Base-by-base conservation (phyloP, 495 filamentous ascomycete genomes). In the Aspergillus homomorphus region DNA sequence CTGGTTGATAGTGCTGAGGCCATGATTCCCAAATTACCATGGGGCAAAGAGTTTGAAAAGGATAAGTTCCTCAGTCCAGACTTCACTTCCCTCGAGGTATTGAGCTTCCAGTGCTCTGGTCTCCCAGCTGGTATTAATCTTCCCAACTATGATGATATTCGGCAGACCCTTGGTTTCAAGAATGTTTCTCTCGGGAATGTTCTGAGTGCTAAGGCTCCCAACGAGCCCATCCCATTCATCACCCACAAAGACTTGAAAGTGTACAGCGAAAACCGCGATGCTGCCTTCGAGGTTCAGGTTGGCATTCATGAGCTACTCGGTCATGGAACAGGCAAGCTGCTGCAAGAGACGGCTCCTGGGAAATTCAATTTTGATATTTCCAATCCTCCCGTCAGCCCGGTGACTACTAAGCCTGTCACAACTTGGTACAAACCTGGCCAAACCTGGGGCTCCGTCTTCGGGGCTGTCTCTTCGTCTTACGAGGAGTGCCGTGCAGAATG, bases 81-180 rank as follows among this genome's bases (percentile, higher is more conserved):
- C 63, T 98, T 98, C 69, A 97, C 94, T 0, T 89, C 87, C 6
- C 75, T 93, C 10, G 90, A 93, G 66, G 88, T 91, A 2, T 64
- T 89, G 43, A 86, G 83, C 28, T 88, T 89, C 65, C 85, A 87
- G 15, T 85, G 90, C 10, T 90, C 88, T 15, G 91, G 90, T 2
- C 91, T 96, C 49, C 90, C 91, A 6, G 89, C 88, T 24, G 90
- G 90, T 21, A 81, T 89, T 68, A 87, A 89, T 58, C 82, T 86
- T 44, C 92, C 92, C 4, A 96, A 98, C 67, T 96, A 95, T 66
- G 92, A 98, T 63, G 91, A 96, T 61, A 94, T 97, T 59, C 82
- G 94, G 49, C 93, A 96, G 66, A 88, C 85, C 16, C 80, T 92
- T 44, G 94, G 94, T n/a, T 98, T 98, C 84, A 98, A 98, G 78